Evolutionary conservation across 2,329 filamentous ascomycete species (phyloP), one percentile per base, ranked within the genome.

Genomic region (Aspergillus piperis): DNA sequence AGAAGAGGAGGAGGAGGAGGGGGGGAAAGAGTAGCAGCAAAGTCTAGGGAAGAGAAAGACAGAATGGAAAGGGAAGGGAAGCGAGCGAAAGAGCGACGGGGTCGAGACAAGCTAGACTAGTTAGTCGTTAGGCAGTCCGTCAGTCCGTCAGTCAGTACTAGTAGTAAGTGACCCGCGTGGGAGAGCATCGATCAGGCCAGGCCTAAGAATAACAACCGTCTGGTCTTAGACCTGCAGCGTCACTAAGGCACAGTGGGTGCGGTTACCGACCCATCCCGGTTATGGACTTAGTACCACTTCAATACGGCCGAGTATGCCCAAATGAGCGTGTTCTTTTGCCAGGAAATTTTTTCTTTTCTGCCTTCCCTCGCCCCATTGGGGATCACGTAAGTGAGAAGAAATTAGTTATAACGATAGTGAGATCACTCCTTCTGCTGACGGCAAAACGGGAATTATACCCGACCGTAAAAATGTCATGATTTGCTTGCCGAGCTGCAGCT

Each of bases 181-280:
- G 53, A 49, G 19, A 54, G 51, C 41, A 57, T 58, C 54, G 54
- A 59, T 63, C 60, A 61, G 61, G 59, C 57, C 61, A 60, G 63
- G 49, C 55, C 58, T 58, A 64, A 61, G 56, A 62, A 62, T 59
- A 62, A 30, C 47, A 50, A 32, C 47, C 47, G 47, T 27, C 47
- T n/a, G 59, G 59, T 62, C 60, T 64, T 62, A 60, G 62, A 62
- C 60, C 47, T 63, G 61, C 58, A 63, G 58, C 30, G 32, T 57
- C 58, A 54, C 41, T 44, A 32, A 32, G 25, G 25, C 41, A 25
- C 27, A 13, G 39, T 55, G 38, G 52, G 36, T 44, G 38, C 38
- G 21, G 51, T 36, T 53, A 53, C 51, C 51, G 51, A 23, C 19
- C 41, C 41, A 49, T 49, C 44, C 44, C 44, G 44, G 47, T 50